Base-by-base conservation (phyloP, 768 basidiomycete species). In the Dendrothele bispora region DNA sequence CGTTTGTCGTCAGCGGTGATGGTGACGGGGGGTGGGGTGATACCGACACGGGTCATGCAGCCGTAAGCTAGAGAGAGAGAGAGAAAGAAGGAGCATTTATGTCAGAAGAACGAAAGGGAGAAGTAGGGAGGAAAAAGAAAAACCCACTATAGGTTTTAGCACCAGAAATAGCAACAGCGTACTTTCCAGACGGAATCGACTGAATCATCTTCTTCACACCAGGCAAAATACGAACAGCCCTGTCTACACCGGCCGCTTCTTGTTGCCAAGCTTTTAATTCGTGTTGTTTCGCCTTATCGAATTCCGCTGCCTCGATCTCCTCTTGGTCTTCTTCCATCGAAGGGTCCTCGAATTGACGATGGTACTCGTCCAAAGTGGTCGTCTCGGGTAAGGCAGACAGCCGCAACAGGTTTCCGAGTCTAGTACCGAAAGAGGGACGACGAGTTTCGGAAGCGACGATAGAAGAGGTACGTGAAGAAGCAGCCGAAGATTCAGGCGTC, bases 1-100 rank as follows among this genome's bases (percentile, higher is more conserved):
- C 85, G 81, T 55, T 82, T 79, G 71, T 88, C 84, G 61, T 88
- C 86, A 34, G 84, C 86, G 22, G 86, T 88, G 64, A 88, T 84
- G 24, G 84, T 87, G 32, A 87, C 78, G 38, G 69, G 63, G 20
- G 86, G 86, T 7, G 83, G 82, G 2, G 69, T 70, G 64, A 88
- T 87, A 11, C 83, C 84, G 24, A 84, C 85, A 38, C 84, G 81
- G 4, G 73, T 75, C 75, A 87, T 80, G 56, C 83, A 84, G n/a
- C 84, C 84, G 55, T 80, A 68, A 17, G 83, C 79, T 82, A 42
- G 11, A 44, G 43, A 12, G 47, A 34, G 39, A 6, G 5, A 18
- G 32, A 37, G 39, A 25, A 43, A 24, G 47, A 26, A 17, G 39
- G 5, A 52, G 14, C 32, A 46, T 48, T 2, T 25, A 26, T 7